A percentile compares a stretch with the other conserved stretches of the same genome.
Evolutionary conservation across 495 filamentous ascomycete species (phyloP).

Genomic region (Penicillium nucicola): DNA sequence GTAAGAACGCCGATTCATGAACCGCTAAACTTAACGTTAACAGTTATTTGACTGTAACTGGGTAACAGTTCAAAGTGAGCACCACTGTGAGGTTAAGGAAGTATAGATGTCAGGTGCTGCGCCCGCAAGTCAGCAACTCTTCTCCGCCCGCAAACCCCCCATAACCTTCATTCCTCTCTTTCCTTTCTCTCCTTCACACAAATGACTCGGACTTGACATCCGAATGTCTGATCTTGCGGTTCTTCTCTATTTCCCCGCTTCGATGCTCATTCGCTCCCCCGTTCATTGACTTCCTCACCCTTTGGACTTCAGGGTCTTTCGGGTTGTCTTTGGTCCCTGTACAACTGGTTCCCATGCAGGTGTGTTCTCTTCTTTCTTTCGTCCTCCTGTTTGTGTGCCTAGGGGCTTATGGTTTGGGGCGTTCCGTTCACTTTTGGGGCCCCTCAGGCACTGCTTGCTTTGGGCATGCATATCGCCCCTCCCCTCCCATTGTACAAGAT

Average conservation of each 20-base stretch:
- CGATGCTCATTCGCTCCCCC: conserved; percentile 39
- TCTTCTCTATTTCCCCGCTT: conserved; percentile 35
- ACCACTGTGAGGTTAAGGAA: not conserved
- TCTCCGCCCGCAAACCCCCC: conserved; percentile 12
- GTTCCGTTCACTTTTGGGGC: not conserved
- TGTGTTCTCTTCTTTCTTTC: conserved; percentile 21
- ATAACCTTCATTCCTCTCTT: conserved; percentile 1
- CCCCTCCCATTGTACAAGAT: not conserved
- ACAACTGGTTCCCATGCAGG: conserved; percentile 44
- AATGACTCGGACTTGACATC: conserved; percentile 16
- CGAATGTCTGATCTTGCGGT: conserved; percentile 9
- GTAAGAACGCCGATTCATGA: not conserved
- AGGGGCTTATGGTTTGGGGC: not conserved
- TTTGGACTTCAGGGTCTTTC: conserved; percentile 28
- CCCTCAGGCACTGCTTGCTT: conserved; percentile 3
- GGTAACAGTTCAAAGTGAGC: too few relatives aligned
- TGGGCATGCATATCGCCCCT: not conserved
- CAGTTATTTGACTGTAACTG: too few relatives aligned
- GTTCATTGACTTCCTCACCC: conserved; percentile 38
- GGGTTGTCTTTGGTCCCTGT: conserved; percentile 27
- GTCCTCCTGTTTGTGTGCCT: not conserved
- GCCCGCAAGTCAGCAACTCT: conserved; percentile 1
- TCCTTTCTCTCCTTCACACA: conserved; percentile 6
- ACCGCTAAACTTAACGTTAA: too few relatives aligned
- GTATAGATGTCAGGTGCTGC: conserved; percentile 15